Evolutionary conservation across 2,329 filamentous ascomycete species (phyloP), one percentile per base, ranked within the genome.

Genomic region (Ophiosphaerella herpotricha): DNA sequence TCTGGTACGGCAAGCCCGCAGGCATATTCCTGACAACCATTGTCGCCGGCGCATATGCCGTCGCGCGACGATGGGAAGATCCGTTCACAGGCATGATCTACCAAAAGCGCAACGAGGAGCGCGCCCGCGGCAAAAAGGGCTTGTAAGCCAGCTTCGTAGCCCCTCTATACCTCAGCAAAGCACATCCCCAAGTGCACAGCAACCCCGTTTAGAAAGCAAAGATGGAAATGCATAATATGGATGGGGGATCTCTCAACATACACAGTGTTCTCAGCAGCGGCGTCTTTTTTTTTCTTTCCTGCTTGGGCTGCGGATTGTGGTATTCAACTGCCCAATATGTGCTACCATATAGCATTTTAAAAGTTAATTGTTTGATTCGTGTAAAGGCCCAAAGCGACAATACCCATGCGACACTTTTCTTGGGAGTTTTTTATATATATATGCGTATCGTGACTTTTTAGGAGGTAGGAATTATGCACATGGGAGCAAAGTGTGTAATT

Each of bases 51-150:
- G 84, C 91, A 48, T 97, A 97, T 75, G 79, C 86, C 68, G 75
- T 96, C 55, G 93, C 93, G 9, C 80, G 96, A 68, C 80, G 80
- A 64, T 96, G 86, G 77, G 93, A 97, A 80, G 93, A 97, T 75
- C 93, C 93, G 4, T 99, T 97, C 76, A 99, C 94, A 6, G 85
- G 85, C 3, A 89, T 83, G 59, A 99, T 99, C 68, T 99, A 97
- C 74, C 88, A 87, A 60, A 95, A 94, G 85, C 82, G 90, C 53
- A 89, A 91, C 49, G 68, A 74, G 59, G 76, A 79, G 67, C 74
- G 75, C 63, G 68, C 62, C 54, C 71, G 55, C 39, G 72, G 66
- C 50, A 73, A 72, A 66, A 75, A 76, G 64, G 66, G 55, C 13
- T 48, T 51, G 45, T 63, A 55, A 26, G 16, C 13, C 21, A 6